Percentiles rank a stretch among this genome's conserved stretches.
phyloP scores from a whole-genome alignment of 306 rosid species.

The Vigna hirtella region DNA sequence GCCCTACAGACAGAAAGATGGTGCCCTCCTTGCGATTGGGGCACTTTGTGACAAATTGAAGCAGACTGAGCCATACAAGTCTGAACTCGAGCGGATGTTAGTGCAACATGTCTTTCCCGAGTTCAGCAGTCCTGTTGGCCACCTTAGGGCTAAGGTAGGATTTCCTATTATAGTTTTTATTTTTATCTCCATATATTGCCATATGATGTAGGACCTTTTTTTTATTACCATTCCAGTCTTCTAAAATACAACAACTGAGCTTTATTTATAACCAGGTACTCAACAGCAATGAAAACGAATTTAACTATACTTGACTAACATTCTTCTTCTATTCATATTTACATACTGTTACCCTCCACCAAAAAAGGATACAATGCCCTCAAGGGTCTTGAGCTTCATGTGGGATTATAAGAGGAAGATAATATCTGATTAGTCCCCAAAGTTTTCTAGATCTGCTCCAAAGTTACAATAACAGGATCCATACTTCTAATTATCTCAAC shows the following conservation, averaged over 20 bases:
- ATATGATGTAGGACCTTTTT: not conserved
- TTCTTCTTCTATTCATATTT: not conserved
- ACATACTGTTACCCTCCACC: not conserved
- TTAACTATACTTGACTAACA: not conserved
- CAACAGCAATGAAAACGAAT: not conserved
- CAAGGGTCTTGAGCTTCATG: not conserved
- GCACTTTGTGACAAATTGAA: constrained; percentile 93
- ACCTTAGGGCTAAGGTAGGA: constrained; percentile 95
- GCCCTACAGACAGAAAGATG: constrained; percentile 93
- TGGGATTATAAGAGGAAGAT: not conserved
- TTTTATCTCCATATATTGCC: constrained; percentile 16
- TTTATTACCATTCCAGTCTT: not conserved
- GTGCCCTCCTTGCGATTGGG: constrained; percentile 98
- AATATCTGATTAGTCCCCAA: not conserved
- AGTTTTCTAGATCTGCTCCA: not conserved
- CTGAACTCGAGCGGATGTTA: constrained; percentile 92
- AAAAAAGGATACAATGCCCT: not conserved
- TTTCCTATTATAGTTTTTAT: constrained; percentile 36
- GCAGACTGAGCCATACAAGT: constrained; percentile 93
- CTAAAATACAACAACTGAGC: not conserved
- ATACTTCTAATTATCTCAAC: too few species aligned
- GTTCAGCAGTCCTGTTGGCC: constrained; percentile 91
- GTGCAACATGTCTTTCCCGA: constrained; percentile 98
- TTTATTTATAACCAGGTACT: not conserved
- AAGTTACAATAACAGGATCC: not conserved